Evolutionary conservation across 176 grass and related monocot genomes (phyloP).

Genomic region (Sorghum bicolor): Sorghum_bicolor_NCBIv3 NC_012879.2:8566501-8567000

Average conservation of each 20-base stretch:
- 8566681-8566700: not conserved
- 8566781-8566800: not conserved
- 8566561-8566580: no score
- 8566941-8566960: not conserved
- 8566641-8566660: no score
- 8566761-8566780: not conserved
- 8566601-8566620: no score
- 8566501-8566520: no score
- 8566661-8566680: no score
- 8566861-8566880: not conserved
- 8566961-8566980: constrained; percentile 7
- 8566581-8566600: no score
- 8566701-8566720: not conserved
- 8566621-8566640: no score
- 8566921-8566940: not conserved
- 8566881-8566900: not conserved
- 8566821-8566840: not conserved
- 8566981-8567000: not conserved
- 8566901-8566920: not conserved
- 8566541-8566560: no score
- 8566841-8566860: not conserved
- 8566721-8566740: not conserved
- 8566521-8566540: no score
- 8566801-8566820: not conserved
- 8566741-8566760: not conserved